Conservation (phyloP, 345 rosid species). For the Eucalyptus melliodora region DNA sequence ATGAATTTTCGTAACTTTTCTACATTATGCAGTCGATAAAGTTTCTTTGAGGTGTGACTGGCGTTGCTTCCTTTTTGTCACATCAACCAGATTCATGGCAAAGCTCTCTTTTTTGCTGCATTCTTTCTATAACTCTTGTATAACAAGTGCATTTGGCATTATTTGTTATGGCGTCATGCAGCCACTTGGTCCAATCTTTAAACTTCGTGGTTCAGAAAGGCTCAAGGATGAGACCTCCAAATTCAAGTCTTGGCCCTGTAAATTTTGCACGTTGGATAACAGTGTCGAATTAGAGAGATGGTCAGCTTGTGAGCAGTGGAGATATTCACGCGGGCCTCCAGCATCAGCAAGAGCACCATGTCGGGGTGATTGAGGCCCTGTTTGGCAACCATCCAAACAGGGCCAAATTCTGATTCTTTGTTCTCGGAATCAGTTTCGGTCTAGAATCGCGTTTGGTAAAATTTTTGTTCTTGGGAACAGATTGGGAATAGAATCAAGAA, state of each 20-base stretch:
- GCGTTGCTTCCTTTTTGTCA: not conserved
- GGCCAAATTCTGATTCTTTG: no score
- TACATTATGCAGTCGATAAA: not conserved
- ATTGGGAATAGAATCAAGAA: no score
- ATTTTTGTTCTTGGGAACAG: no score
- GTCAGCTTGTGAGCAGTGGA: slow-evolving; percentile 67
- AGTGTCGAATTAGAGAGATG: slow-evolving; percentile 39
- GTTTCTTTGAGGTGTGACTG: not conserved
- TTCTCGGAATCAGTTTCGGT: no score
- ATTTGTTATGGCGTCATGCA: slow-evolving; percentile 1
- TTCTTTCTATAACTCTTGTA: not conserved
- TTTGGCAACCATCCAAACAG: no score
- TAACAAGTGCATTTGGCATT: not conserved
- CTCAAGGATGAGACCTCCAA: slow-evolving; percentile 31
- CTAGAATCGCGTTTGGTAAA: no score
- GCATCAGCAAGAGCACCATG: slow-evolving; percentile 39
- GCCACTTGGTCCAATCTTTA: slow-evolving; percentile 58
- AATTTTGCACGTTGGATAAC: slow-evolving; percentile 67
- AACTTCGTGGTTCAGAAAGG: slow-evolving; percentile 31
- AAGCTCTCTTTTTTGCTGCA: not conserved
- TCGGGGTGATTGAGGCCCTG: slow-evolving; percentile 51
- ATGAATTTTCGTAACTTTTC: not conserved
- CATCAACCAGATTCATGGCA: not conserved
- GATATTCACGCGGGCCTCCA: slow-evolving; percentile 62
- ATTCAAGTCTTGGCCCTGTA: slow-evolving; percentile 53